Conservation (phyloP, 2,329 filamentous ascomycete species). For the Nigrospora sphaerica region DNA sequence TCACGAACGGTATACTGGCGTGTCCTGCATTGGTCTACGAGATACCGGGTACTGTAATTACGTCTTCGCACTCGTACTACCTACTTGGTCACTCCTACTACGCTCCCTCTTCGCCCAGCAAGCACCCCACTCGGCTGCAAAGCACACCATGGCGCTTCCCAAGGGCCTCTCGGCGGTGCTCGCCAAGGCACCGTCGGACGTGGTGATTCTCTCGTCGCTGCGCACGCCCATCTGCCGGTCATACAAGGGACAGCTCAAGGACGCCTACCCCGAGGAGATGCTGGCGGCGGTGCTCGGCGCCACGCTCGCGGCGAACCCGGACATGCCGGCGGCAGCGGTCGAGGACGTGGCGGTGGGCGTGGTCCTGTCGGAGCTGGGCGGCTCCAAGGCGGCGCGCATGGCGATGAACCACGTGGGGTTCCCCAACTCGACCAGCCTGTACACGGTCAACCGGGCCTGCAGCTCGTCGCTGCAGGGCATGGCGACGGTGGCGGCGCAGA, state of each 20-base stretch:
- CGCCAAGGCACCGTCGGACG: slow-evolving; percentile 70
- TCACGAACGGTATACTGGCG: too few relatives aligned
- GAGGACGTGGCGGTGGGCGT: slow-evolving; percentile 83
- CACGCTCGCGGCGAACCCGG: slow-evolving; percentile 65
- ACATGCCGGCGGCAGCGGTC: slow-evolving; percentile 61
- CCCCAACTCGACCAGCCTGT: slow-evolving; percentile 64
- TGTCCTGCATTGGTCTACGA: too few relatives aligned
- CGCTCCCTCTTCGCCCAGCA: too few relatives aligned
- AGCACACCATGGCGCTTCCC: slow-evolving; percentile 39
- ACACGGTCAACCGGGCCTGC: slow-evolving; percentile 87
- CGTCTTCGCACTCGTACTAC: too few relatives aligned
- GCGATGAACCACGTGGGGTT: slow-evolving; percentile 79
- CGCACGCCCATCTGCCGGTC: slow-evolving; percentile 81
- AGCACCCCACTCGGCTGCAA: background rate
- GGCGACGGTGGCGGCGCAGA: slow-evolving; percentile 65
- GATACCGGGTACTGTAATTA: too few relatives aligned
- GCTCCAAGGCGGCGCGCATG: slow-evolving; percentile 86
- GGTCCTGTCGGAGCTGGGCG: slow-evolving; percentile 85
- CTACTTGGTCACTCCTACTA: too few relatives aligned
- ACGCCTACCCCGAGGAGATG: slow-evolving; percentile 86
- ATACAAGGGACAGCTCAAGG: slow-evolving; percentile 76
- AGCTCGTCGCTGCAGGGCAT: slow-evolving; percentile 72
- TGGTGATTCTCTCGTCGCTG: slow-evolving; percentile 84
- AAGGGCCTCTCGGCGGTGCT: slow-evolving; percentile 71
- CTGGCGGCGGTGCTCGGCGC: slow-evolving; percentile 61